Conservation (phyloP, 768 basidiomycete genomes). For the Trametes elegans region DNA sequence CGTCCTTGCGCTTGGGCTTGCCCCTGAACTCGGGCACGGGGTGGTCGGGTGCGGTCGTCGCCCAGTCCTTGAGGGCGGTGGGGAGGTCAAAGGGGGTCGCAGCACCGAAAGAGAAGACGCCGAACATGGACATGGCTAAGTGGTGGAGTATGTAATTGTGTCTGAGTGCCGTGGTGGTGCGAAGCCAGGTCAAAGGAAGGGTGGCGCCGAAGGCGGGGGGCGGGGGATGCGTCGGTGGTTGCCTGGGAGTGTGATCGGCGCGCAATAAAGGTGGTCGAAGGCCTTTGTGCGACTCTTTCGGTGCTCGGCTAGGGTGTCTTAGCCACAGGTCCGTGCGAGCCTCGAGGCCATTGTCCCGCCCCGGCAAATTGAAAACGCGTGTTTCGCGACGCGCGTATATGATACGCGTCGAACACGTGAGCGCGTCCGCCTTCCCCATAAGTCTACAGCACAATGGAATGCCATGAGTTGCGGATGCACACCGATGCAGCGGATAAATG, state of each 20-base stretch:
- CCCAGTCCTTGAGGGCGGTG: constrained; percentile 3
- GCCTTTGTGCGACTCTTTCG: background rate
- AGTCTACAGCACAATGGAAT: too few relatives aligned
- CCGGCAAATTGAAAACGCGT: background rate
- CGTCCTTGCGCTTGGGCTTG: constrained; percentile 55
- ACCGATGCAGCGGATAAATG: too few relatives aligned
- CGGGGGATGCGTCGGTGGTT: background rate
- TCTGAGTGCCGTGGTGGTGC: too few relatives aligned
- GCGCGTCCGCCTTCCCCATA: too few relatives aligned
- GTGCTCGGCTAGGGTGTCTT: background rate
- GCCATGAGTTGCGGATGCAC: too few relatives aligned
- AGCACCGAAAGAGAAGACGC: background rate
- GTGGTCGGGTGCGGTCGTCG: background rate
- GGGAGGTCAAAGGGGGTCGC: constrained; percentile 8
- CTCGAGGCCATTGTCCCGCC: background rate
- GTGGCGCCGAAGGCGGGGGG: background rate
- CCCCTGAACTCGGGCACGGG: constrained; percentile 47
- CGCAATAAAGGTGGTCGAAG: background rate
- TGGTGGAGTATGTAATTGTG: background rate
- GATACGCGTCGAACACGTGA: constrained; percentile 1
- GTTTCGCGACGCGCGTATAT: background rate
- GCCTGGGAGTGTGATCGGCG: background rate
- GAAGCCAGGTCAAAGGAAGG: background rate
- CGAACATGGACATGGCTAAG: background rate
- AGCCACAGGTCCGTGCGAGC: background rate